phyloP scores from a whole-genome alignment of 352 stramenopile genomes.

The Phytophthora pinifolia region DNA sequence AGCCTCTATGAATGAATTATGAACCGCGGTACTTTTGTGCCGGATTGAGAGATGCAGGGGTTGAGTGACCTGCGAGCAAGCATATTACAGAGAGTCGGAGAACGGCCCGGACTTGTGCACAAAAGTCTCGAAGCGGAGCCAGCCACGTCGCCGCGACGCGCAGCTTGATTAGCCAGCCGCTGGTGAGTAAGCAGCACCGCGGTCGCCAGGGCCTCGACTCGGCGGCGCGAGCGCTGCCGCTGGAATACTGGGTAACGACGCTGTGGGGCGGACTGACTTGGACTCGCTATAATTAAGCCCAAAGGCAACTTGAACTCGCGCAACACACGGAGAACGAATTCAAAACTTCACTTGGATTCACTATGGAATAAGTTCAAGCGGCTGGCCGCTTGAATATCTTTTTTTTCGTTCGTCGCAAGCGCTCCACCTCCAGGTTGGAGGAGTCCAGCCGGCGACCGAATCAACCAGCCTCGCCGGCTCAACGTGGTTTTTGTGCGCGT shows the following conservation, averaged over 20 bases:
- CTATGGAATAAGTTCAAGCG: conserved; percentile 21
- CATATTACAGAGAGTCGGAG: conserved; percentile 16
- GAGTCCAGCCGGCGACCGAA: too few species aligned
- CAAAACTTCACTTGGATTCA: conserved; percentile 6
- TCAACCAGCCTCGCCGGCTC: too few species aligned
- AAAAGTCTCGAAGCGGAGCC: too few species aligned
- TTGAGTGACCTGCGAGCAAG: conserved; percentile 5
- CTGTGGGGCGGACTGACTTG: not conserved
- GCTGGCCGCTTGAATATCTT: not conserved
- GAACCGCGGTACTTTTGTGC: not conserved
- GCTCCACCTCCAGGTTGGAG: not conserved
- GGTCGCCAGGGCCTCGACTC: not conserved
- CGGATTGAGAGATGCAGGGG: too few species aligned
- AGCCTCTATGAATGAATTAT: conserved; percentile 7
- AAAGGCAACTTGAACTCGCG: conserved; percentile 19
- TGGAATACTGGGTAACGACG: not conserved
- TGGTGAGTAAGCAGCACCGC: conserved; percentile 11
- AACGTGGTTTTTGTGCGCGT: too few species aligned
- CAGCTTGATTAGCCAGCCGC: conserved; percentile 20
- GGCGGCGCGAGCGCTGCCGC: too few species aligned
- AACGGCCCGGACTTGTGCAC: conserved; percentile 4
- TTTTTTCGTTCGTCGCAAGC: conserved; percentile 8
- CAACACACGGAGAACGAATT: not conserved
- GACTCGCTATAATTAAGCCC: not conserved
- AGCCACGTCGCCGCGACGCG: not conserved